Percentiles rank a stretch among this genome's conserved stretches.
Conservation (phyloP, 192 early-diverging fungal genomes). For the Geosiphon pyriformis region DNA sequence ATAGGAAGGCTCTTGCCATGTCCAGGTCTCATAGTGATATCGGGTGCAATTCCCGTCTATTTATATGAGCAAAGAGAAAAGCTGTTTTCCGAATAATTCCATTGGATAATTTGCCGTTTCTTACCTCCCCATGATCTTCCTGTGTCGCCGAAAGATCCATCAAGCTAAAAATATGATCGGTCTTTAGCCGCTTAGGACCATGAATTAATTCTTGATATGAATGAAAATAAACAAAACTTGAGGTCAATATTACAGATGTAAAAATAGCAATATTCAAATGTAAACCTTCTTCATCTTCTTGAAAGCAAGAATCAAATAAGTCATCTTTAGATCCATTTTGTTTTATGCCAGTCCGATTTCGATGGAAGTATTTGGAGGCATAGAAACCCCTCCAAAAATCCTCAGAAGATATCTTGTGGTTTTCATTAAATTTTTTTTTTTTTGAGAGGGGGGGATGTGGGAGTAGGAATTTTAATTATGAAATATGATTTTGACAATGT, state of each 20-base stretch:
- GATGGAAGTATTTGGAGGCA: constrained; percentile 78
- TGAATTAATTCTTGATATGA: constrained; percentile 26
- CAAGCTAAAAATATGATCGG: constrained; percentile 49
- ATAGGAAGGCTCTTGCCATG: constrained; percentile 62
- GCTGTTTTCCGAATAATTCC: constrained; percentile 17
- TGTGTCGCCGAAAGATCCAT: constrained; percentile 71
- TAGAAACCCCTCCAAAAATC: constrained; percentile 89
- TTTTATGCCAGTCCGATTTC: constrained; percentile 54
- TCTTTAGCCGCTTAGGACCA: constrained; percentile 43
- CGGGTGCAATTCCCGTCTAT: constrained; percentile 67
- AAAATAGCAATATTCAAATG: neutral
- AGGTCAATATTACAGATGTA: neutral
- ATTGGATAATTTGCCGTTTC: neutral
- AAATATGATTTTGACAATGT: neutral
- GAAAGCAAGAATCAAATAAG: constrained; percentile 72
- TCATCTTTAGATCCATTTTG: constrained; percentile 52
- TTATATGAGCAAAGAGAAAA: neutral
- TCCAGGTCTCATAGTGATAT: constrained; percentile 78
- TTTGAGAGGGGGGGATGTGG: neutral
- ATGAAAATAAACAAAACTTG: constrained; percentile 17
- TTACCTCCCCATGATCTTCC: constrained; percentile 73
- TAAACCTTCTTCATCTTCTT: constrained; percentile 69
- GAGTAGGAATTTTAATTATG: neutral
- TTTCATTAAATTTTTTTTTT: neutral
- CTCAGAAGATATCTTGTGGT: constrained; percentile 61